These are phyloP conservation scores for Poa annua DNA, from an alignment of 176 grass and related monocot species.

Conservation along the genomic window DNA sequence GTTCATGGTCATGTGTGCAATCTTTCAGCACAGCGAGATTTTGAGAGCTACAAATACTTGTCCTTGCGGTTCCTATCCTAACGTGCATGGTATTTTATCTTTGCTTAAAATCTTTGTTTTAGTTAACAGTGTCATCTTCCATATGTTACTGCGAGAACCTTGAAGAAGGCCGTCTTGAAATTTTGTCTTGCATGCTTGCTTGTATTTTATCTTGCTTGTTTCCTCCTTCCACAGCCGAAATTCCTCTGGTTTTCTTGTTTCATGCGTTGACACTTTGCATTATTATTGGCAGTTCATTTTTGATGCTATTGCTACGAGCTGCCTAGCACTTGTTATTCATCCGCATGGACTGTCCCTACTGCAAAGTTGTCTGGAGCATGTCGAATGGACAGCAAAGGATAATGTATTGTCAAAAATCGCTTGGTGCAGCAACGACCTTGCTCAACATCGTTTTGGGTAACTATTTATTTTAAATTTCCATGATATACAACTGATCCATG, in stretches of 20 bases:
- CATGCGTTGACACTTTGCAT: constrained; percentile 1
- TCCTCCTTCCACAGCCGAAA: not conserved
- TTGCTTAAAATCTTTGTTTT: not conserved
- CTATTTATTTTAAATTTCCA: constrained; percentile 9
- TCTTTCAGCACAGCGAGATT: not conserved
- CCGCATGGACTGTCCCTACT: constrained; percentile 42
- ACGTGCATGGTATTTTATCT: not conserved
- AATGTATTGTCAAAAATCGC: constrained; percentile 23
- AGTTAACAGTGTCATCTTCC: not conserved
- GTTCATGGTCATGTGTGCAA: not conserved
- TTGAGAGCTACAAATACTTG: not conserved
- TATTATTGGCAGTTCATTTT: constrained; percentile 53
- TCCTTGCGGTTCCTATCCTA: not conserved
- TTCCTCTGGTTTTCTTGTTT: not conserved
- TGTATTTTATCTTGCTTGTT: not conserved
- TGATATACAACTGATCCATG: not conserved
- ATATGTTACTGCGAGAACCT: not conserved
- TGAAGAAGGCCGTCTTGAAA: not conserved
- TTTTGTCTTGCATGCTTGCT: not conserved
- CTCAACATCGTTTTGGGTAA: constrained; percentile 58
- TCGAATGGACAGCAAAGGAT: not conserved
- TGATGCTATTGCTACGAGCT: constrained; percentile 33
- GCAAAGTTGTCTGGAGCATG: constrained; percentile 40
- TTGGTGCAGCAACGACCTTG: constrained; percentile 26
- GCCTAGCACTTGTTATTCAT: constrained; percentile 40